These are phyloP conservation scores for Exophiala bonariae DNA, from an alignment of 2,329 filamentous ascomycete genomes.

Conservation along the genomic window DNA sequence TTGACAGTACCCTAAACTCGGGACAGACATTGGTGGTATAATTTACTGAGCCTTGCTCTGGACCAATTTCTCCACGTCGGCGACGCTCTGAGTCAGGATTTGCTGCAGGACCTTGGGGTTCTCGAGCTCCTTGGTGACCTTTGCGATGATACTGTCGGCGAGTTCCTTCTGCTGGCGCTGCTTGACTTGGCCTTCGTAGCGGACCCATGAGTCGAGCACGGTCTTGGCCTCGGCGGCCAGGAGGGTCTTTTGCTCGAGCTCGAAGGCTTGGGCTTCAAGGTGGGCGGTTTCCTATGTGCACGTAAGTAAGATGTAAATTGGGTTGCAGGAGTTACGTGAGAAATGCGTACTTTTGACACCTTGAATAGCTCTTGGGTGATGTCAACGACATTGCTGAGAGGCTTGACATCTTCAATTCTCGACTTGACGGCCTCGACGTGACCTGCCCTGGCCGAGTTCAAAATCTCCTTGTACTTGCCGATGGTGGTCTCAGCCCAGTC, in stretches of 20 bases:
- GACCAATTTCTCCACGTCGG: constrained; percentile 75
- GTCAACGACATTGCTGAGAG: constrained; percentile 91
- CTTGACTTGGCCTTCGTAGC: constrained; percentile 98
- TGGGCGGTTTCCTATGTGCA: constrained; percentile 97
- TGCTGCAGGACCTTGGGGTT: constrained; percentile 96
- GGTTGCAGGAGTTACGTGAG: not conserved
- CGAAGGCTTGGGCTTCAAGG: constrained; percentile 93
- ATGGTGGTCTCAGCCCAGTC: constrained; percentile 89
- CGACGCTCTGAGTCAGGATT: constrained; percentile 94
- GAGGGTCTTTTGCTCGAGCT: constrained; percentile 95
- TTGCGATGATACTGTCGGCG: constrained; percentile 87
- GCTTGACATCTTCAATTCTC: constrained; percentile 90
- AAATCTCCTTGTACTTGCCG: constrained; percentile 89
- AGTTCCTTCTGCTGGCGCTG: constrained; percentile 97
- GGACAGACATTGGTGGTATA: no score
- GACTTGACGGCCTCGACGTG: constrained; percentile 94
- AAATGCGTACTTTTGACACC: constrained; percentile 81
- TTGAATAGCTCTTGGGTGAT: constrained; percentile 96
- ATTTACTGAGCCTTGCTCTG: constrained; percentile 22
- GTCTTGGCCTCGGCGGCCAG: constrained; percentile 89
- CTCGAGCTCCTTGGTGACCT: constrained; percentile 98
- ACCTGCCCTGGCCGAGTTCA: constrained; percentile 90
- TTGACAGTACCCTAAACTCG: no score
- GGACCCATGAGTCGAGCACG: constrained; percentile 97
- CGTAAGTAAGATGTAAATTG: not conserved